A percentile compares a stretch with the other conserved stretches of the same genome.
phyloP scores from a whole-genome alignment of 768 basidiomycete species.

The Pisolithus tinctorius region DNA sequence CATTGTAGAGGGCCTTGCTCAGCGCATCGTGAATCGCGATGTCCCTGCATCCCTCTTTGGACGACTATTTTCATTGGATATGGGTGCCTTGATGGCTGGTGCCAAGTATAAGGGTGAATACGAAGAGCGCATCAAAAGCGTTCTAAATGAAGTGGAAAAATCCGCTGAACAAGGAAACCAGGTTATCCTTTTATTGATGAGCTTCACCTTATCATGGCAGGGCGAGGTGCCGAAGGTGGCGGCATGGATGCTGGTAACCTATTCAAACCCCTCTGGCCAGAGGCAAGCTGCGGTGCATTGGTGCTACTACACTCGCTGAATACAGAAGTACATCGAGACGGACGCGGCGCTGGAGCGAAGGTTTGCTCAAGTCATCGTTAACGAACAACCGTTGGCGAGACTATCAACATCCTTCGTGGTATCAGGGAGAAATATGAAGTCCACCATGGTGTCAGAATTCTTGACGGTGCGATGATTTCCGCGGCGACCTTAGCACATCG shows the following conservation, averaged over 20 bases:
- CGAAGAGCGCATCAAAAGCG: slow-evolving; percentile 91
- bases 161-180: slow-evolving; percentile 67
- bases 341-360: slow-evolving; percentile 87
- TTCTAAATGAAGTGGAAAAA: slow-evolving; percentile 91
- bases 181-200: slow-evolving; percentile 93
- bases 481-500: slow-evolving; percentile 92
- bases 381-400: slow-evolving; percentile 82
- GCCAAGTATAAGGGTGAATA: slow-evolving; percentile 94
- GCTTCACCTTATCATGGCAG: slow-evolving; percentile 90
- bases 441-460: slow-evolving; percentile 84
- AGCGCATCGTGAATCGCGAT: slow-evolving; percentile 91
- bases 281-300: slow-evolving; percentile 73
- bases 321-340: slow-evolving; percentile 90
- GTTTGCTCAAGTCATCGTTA: slow-evolving; percentile 90
- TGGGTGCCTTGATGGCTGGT: slow-evolving; percentile 94
- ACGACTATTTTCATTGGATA: slow-evolving; percentile 80
- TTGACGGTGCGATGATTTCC: slow-evolving; percentile 80
- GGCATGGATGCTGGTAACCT: slow-evolving; percentile 94
- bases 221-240: slow-evolving; percentile 71
- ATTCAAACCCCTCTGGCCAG: slow-evolving; percentile 89
- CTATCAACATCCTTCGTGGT: slow-evolving; percentile 90
- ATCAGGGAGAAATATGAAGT: slow-evolving; percentile 93
- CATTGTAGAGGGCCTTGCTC: slow-evolving; percentile 92
- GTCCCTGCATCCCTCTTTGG: slow-evolving; percentile 71
- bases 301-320: slow-evolving; percentile 89